phyloP scores from a whole-genome alignment of 257 asterid species.

The Ligustrum vulgare region DNA sequence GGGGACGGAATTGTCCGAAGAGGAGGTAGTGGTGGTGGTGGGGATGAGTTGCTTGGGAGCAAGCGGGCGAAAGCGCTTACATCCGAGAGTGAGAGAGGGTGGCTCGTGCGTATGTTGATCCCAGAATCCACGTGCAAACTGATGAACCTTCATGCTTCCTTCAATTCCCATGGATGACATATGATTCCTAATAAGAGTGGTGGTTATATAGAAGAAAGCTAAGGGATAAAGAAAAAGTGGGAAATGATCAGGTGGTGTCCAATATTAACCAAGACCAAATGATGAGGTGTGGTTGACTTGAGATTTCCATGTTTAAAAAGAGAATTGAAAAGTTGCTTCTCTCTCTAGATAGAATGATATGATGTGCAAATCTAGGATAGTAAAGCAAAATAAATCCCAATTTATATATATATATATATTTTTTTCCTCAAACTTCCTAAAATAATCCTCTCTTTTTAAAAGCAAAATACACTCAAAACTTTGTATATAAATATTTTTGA shows the following conservation, averaged over 20 bases:
- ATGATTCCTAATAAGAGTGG: slow-evolving; percentile 30
- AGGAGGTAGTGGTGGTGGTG: neutral
- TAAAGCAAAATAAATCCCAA: neutral
- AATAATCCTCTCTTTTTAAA: neutral
- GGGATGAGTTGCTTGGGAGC: slow-evolving; percentile 50
- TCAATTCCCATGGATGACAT: slow-evolving; percentile 44
- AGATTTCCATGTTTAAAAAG: slow-evolving; percentile 54
- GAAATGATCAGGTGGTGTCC: slow-evolving; percentile 31
- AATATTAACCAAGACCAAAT: slow-evolving; percentile 48
- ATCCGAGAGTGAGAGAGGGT: slow-evolving; percentile 74
- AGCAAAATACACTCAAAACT: neutral
- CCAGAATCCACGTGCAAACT: slow-evolving; percentile 75
- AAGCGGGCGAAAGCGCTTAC: slow-evolving; percentile 84
- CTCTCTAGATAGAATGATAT: slow-evolving; percentile 16
- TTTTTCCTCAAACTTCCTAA: neutral
- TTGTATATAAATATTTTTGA: neutral
- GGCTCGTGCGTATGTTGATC: slow-evolving; percentile 48
- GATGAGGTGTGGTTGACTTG: slow-evolving; percentile 73
- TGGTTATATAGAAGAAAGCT: slow-evolving; percentile 50
- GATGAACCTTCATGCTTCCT: slow-evolving; percentile 76
- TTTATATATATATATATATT: too few species aligned
- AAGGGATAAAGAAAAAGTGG: slow-evolving; percentile 22
- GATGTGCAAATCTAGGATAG: slow-evolving; percentile 7
- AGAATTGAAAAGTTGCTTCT: slow-evolving; percentile 28
- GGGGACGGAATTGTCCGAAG: neutral